Base-by-base conservation (phyloP, 495 filamentous ascomycete genomes). In the Daldinia vernicosa region DNA sequence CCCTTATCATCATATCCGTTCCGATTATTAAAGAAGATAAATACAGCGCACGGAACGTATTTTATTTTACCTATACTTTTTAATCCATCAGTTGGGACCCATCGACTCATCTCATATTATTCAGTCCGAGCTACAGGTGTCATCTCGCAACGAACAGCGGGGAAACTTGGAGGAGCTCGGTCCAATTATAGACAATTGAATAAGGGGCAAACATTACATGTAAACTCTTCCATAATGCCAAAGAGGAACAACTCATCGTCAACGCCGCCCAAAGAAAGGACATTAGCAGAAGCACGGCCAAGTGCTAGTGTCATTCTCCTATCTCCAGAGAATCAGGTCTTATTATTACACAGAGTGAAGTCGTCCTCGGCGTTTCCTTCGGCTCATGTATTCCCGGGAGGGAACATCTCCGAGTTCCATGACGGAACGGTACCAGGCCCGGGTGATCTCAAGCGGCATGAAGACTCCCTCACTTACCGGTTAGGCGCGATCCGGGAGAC, bases 321-420 rank as follows among this genome's bases (percentile, higher is more conserved):
- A 43, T 98, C 95, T 0, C 90, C 93, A 0, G 84, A 83, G 60
- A 97, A 98, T 76, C 88, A 96, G 75, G 87, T 98, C 43, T 87
- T 99, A 22, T 87, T 98, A 22, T 88, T 99, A 2, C 93, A 93
- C 73, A 89, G 95, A 58, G 93, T 97, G 12, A 83, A 89, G 54
- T 91, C 89, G 0, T 95, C 93, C 2, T 87, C 85, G 6, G 90
- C 93, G 24, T 99, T 98, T 69, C 87, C 95, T 14, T 95, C 92
- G 0, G 95, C 94, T 0, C 94, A 98, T 75, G 95, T 99, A 63
- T 99, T 99, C 73, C 95, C 95, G 0, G 95, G 95, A n/a, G 95
- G 95, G 0, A 94, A 95, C 68, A 81, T 96, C 7, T 91, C 91
- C 0, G 58, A 80, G 0, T 86, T 88, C 45, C 89, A 93, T 64